These are phyloP conservation scores for Candida methanosorbosa DNA, from an alignment of 805 yeast genomes.

Conservation along the genomic window DNA sequence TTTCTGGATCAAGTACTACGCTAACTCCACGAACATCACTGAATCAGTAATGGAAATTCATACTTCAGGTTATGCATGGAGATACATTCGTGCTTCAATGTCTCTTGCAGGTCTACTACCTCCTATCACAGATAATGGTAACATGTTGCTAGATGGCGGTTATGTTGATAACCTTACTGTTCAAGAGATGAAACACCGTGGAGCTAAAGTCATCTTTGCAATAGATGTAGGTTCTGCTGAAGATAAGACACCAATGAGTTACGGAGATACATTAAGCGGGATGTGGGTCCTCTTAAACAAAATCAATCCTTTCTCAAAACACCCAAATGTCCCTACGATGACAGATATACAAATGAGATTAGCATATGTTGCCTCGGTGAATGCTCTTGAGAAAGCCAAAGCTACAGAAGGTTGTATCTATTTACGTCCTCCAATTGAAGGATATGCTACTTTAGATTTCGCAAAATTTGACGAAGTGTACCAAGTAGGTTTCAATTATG, in stretches of 20 bases:
- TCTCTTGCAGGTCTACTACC: conserved; percentile 91
- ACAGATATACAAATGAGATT: conserved; percentile 90
- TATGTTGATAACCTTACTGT: conserved; percentile 93
- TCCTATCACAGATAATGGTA: conserved; percentile 79
- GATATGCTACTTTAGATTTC: conserved; percentile 86
- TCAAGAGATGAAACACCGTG: conserved; percentile 80
- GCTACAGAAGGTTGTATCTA: conserved; percentile 77
- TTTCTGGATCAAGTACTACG: conserved; percentile 84
- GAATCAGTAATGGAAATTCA: conserved; percentile 94
- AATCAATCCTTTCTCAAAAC: conserved; percentile 81
- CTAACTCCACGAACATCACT: conserved; percentile 92
- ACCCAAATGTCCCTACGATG: conserved; percentile 88
- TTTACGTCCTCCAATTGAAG: conserved; percentile 89
- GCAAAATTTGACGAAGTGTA: conserved; percentile 87
- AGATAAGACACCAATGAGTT: conserved; percentile 80
- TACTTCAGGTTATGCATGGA: conserved; percentile 88
- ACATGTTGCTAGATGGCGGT: conserved; percentile 94
- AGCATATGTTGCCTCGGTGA: conserved; percentile 92
- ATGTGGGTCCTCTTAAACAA: conserved; percentile 82
- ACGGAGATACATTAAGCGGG: conserved; percentile 91
- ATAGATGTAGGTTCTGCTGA: conserved; percentile 95
- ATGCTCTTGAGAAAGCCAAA: conserved; percentile 85
- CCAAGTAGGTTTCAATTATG: conserved; percentile 71
- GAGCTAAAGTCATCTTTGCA: conserved; percentile 82
- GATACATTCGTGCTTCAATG: conserved; percentile 94